Evolutionary conservation across 192 early-diverging fungal species (phyloP), one percentile per base, ranked within the genome.

Genomic region (Gryganskiella cystojenkinii): DNA sequence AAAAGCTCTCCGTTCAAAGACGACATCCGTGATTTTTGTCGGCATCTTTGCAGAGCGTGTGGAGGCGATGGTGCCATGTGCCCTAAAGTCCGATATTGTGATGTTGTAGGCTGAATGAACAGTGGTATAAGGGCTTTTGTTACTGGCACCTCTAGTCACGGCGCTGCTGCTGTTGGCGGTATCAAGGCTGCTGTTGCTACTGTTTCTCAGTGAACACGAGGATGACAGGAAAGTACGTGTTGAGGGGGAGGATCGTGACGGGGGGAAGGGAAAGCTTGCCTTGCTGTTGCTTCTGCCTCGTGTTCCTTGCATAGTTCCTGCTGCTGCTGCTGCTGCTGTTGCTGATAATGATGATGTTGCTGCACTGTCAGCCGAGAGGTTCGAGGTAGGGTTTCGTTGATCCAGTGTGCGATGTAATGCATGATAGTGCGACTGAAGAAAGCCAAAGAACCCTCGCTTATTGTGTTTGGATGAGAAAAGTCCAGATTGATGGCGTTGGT

Each of bases 361-460:
- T 56, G 33, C 9, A 1, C 7, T n/a, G 55, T 56, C 34, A 15
- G 4, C 33, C 22, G 47, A 20, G 22, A 19, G 47, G 19, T n/a
- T n/a, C 6, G 47, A 50, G 6, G 24, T 11, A 28, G 22, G 22
- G 10, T 4, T 13, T 40, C 37, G 5, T 40, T 40, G 37, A 5
- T 40, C 37, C 37, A 9, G 37, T 20, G 33, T 55, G 8, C 55
- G 59, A 45, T 78, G 73, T n/a, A 78, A 69, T 15, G 53, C 66
- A 78, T 68, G 66, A 19, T 78, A 78, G 20, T 78, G 66, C 9
- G 73, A 69, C 33, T 78, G 73, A 19, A 78, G 30, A 33, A 68
- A 78, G 0, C 60, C 61, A 59, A 78, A 49, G 40, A 74, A 74
- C 10, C 50, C 56, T 9, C 66, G 55, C 2, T 46, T 35, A 34